Conservation (phyloP, 2,329 filamentous ascomycete genomes). For the Lomentospora prolificans region DNA sequence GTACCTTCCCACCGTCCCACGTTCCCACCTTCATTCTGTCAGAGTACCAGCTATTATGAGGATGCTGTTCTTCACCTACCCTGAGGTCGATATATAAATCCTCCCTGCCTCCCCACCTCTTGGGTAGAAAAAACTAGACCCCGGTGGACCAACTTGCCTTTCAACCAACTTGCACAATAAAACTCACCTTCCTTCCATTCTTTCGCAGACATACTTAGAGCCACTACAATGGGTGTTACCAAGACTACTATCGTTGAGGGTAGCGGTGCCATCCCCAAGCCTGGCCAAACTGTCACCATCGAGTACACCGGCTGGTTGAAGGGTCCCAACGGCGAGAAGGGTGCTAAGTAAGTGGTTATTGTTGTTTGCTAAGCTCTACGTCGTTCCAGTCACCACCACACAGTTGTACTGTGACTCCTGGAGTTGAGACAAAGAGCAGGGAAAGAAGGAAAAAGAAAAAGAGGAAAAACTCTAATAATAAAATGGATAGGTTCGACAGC, state of each 20-base stretch:
- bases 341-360: conserved; percentile 54
- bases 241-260: conserved; percentile 58
- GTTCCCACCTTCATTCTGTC: neutral
- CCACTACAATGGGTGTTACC: conserved; percentile 57
- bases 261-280: conserved; percentile 47
- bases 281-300: conserved; percentile 69
- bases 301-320: conserved; percentile 87
- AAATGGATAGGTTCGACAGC: conserved; percentile 74
- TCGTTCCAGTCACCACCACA: no score
- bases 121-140: neutral
- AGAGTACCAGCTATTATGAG: no score
- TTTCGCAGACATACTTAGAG: conserved; percentile 3
- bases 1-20: neutral
- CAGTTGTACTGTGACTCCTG: no score
- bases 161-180: no score
- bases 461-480: no score
- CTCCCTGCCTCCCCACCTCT: neutral
- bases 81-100: neutral
- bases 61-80: neutral
- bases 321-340: conserved; percentile 55
- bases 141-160: no score
- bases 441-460: no score
- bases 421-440: no score
- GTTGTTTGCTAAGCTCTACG: no score
- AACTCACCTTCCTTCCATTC: conserved; percentile 7